Conservation (phyloP, 768 basidiomycete species). For the Auricularia heimuer region DNA sequence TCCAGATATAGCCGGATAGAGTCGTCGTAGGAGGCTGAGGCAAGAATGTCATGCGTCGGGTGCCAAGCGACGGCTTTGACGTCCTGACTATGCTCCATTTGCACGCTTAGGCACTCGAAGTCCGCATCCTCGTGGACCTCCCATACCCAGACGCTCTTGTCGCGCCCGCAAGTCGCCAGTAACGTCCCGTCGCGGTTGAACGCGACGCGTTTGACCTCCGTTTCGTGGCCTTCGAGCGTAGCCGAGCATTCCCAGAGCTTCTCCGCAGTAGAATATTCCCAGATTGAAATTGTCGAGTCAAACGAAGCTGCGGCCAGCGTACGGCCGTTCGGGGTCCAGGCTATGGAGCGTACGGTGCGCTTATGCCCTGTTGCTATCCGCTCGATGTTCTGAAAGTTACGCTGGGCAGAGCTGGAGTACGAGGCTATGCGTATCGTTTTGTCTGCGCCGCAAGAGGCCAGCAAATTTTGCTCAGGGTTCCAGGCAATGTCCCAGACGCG, state of each 20-base stretch:
- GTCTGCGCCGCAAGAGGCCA: constrained; percentile 93
- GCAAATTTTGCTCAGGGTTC: constrained; percentile 70
- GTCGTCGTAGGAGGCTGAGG: constrained; percentile 95
- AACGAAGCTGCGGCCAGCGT: constrained; percentile 90
- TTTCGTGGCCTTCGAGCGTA: constrained; percentile 38
- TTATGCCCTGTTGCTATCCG: constrained; percentile 77
- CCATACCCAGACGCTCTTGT: constrained; percentile 99
- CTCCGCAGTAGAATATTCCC: constrained; percentile 69
- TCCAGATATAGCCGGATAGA: constrained; percentile 89
- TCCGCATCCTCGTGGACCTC: constrained; percentile 91
- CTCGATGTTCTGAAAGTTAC: constrained; percentile 42
- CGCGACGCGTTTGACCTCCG: constrained; percentile 84
- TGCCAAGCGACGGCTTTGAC: constrained; percentile 96
- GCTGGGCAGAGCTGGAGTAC: constrained; percentile 31
- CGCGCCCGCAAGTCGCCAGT: constrained; percentile 89
- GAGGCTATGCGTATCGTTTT: constrained; percentile 81
- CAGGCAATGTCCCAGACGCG: constrained; percentile 83
- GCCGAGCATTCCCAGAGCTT: constrained; percentile 44
- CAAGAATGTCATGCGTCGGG: constrained; percentile 92
- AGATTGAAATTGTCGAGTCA: constrained; percentile 84
- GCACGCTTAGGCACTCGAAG: constrained; percentile 88
- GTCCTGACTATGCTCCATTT: constrained; percentile 96
- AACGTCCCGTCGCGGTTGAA: constrained; percentile 60
- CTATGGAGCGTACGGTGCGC: constrained; percentile 76
- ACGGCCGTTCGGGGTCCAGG: constrained; percentile 83